Evolutionary conservation across 208 protist species (phyloP), one percentile per base, ranked within the genome.

Genomic region (Leishmania arabica): DNA sequence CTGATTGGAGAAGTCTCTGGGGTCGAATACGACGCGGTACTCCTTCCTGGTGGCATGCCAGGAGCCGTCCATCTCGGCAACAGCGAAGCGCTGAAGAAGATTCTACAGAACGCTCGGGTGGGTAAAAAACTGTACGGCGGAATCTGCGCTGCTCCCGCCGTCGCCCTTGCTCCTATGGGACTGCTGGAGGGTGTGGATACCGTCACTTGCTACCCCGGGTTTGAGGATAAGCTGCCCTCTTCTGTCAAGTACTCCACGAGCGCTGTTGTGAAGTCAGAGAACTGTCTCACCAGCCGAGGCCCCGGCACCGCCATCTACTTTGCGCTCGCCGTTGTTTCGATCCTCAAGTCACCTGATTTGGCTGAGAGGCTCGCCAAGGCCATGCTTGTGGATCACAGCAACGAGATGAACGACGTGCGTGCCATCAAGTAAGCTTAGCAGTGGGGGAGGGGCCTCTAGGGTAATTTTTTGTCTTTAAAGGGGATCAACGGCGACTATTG

Each of bases 291-390:
- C 31, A 97, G 93, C 84, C 92, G 87, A 53, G 92, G 92, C 31
- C 95, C 95, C 37, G 95, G 91, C n/a, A 96, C 95, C 11, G 90
- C 95, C 53, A 93, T 96, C 62, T 92, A 91, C 75, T 98, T 97
- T 86, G 93, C 66, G 31, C 89, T 98, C 49, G 93, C 91, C 8
- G 93, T 90, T 31, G 93, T 95, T 51, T 86, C 89, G 24, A 78
- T 92, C 11, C 88, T 98, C 73, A 79, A 74, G 60, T 93, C 89
- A 13, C 87, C 82, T 58, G 92, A 96, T 9, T n/a, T 92, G 5
- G 95, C 93, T 2, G 77, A 90, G 62, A 66, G 74, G n/a, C 45
- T 98, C 37, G 85, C 93, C n/a, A 90, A 91, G 83, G 91, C 86
- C 64, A 84, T 98, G 77, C 90, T 96, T 58, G 78, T 98, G 42